phyloP scores from a whole-genome alignment of 495 filamentous ascomycete genomes.

The Cenococcum geophilum region DNA sequence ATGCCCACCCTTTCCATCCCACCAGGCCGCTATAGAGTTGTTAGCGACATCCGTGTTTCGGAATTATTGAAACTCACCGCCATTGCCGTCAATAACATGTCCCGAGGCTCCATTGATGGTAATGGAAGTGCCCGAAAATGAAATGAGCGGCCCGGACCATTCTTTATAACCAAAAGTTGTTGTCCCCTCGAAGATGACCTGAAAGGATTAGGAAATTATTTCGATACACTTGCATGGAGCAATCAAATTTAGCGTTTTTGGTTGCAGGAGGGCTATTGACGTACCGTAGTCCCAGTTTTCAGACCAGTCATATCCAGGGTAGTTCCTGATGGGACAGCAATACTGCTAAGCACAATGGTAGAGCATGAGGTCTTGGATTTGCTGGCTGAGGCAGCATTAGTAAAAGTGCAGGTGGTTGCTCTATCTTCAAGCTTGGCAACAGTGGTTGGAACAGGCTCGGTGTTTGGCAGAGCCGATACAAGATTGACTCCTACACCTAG shows the following conservation, averaged over 20 bases:
- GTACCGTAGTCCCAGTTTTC: slow-evolving; percentile 42
- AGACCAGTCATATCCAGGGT: slow-evolving; percentile 47
- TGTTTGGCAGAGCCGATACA: slow-evolving; percentile 7
- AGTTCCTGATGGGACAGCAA: slow-evolving; percentile 45
- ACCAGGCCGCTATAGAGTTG: slow-evolving; percentile 34
- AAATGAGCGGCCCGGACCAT: slow-evolving; percentile 47
- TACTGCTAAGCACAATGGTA: slow-evolving; percentile 41
- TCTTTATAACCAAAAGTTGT: slow-evolving; percentile 48
- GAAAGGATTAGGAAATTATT: slow-evolving; percentile 8
- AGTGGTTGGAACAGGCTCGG: slow-evolving; percentile 8
- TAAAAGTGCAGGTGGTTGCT: slow-evolving; percentile 41
- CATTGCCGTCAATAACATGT: slow-evolving; percentile 44
- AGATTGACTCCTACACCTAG: not conserved
- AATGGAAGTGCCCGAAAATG: slow-evolving; percentile 45
- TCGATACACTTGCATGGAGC: not conserved
- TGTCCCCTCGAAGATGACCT: slow-evolving; percentile 48
- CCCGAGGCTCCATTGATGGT: slow-evolving; percentile 44
- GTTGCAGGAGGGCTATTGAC: slow-evolving; percentile 6
- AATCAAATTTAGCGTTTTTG: not conserved
- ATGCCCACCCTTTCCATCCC: slow-evolving; percentile 45
- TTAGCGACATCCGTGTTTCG: not conserved
- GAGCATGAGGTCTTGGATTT: slow-evolving; percentile 42
- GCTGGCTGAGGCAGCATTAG: slow-evolving; percentile 38
- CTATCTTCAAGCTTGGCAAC: slow-evolving; percentile 9
- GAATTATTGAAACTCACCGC: slow-evolving; percentile 24